Evolutionary conservation across 441 rosid genomes (phyloP).

Genomic region (Cnidoscolus chayamansa): DNA sequence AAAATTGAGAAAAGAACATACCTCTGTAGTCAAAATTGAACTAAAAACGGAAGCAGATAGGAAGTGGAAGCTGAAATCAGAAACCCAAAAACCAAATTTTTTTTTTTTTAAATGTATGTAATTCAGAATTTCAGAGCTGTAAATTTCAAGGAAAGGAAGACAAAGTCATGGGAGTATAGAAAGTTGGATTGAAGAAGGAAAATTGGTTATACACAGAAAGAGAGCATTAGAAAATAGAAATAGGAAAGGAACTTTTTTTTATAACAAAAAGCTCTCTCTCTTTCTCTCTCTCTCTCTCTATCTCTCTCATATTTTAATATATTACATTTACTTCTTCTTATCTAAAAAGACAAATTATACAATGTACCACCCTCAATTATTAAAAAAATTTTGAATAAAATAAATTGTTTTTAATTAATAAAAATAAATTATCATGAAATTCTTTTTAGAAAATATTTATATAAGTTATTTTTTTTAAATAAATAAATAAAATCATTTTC

Average conservation of each 20-base stretch:
- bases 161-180: background rate
- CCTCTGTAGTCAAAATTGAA: conserved; percentile 9
- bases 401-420: too few species aligned
- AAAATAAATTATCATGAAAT: too few species aligned
- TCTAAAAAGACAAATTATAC: too few species aligned
- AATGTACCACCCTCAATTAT: too few species aligned
- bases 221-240: background rate
- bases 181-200: conserved; percentile 3
- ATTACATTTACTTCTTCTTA: too few species aligned
- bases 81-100: background rate
- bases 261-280: background rate
- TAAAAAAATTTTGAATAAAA: too few species aligned
- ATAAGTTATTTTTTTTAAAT: too few species aligned
- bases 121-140: background rate
- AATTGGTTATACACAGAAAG: background rate
- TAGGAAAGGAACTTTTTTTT: background rate
- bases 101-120: background rate
- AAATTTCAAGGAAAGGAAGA: background rate
- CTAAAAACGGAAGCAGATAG: background rate
- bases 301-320: background rate
- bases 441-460: too few species aligned
- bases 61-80: background rate
- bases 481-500: too few species aligned
- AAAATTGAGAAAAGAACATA: background rate
- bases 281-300: background rate